phyloP scores from a whole-genome alignment of 176 grass and related monocot genomes.

The Rhipidocladum racemiflorum region DNA sequence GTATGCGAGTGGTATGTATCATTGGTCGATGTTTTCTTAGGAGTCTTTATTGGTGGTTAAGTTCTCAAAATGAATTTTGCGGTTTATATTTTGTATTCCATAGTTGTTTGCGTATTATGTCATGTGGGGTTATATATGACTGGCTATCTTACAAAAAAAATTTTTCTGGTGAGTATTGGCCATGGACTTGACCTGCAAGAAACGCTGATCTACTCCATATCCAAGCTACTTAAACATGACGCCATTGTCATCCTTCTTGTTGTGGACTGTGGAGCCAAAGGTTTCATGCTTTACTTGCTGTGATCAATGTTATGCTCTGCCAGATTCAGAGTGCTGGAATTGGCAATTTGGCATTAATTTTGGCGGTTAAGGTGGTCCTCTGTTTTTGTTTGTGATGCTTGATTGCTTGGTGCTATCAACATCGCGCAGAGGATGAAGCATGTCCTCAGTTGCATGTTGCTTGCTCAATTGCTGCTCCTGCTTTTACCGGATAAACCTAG shows the following conservation, averaged over 20 bases:
- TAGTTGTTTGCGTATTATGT: neutral
- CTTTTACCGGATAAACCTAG: neutral
- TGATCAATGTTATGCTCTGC: neutral
- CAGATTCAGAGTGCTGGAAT: neutral
- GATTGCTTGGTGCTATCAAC: neutral
- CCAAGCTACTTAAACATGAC: neutral
- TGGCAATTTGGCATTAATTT: neutral
- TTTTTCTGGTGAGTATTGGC: neutral
- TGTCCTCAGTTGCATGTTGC: neutral
- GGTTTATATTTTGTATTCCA: neutral
- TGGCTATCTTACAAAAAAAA: neutral
- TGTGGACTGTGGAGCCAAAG: neutral
- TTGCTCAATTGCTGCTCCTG: neutral
- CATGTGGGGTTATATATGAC: neutral
- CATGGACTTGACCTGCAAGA: constrained; percentile 20
- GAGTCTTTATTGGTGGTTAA: neutral
- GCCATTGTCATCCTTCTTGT: neutral
- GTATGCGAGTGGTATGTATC: neutral
- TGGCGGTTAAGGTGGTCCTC: neutral
- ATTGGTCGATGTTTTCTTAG: neutral
- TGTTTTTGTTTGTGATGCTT: neutral
- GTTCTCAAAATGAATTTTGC: constrained; percentile 8
- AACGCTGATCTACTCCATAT: neutral
- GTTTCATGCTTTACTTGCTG: neutral
- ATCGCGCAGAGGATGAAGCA: neutral